These are phyloP conservation scores for Sarcocystis neurona DNA, from an alignment of 169 alveolate species.

Conservation along the genomic window DNA sequence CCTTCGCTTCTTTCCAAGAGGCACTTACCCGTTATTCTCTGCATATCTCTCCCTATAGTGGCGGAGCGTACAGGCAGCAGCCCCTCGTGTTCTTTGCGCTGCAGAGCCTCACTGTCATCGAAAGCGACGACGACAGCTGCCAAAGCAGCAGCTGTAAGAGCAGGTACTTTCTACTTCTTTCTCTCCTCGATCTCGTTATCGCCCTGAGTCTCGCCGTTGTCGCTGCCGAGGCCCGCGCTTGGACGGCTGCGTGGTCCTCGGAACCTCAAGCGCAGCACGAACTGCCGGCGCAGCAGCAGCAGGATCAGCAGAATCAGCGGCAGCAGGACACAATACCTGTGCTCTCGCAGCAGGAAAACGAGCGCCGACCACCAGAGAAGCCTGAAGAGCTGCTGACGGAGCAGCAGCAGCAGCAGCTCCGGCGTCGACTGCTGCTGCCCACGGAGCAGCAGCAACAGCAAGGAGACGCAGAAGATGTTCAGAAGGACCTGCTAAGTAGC, in stretches of 20 bases:
- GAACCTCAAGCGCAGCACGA: too few relatives aligned
- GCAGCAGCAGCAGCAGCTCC: not conserved
- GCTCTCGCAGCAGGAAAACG: not conserved
- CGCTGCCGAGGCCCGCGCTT: not conserved
- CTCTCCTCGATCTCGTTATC: not conserved
- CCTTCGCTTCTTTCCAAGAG: constrained; percentile 25
- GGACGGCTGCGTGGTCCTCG: too few relatives aligned
- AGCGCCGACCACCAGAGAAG: not conserved
- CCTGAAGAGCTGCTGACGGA: not conserved
- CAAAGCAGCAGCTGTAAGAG: not conserved
- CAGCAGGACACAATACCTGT: not conserved
- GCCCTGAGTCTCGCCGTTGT: constrained; percentile 2
- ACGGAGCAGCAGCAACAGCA: too few relatives aligned
- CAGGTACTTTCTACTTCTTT: constrained; percentile 3
- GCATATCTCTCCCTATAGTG: not conserved
- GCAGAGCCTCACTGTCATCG: not conserved
- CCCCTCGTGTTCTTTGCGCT: not conserved
- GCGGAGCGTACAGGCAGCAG: constrained; percentile 31
- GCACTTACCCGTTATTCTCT: constrained; percentile 21
- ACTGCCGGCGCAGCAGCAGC: not conserved
- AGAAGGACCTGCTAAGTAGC: too few relatives aligned
- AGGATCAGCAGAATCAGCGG: not conserved
- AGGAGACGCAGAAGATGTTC: too few relatives aligned
- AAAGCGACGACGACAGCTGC: not conserved
- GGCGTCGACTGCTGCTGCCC: too few relatives aligned